Base-by-base conservation (phyloP, 176 grass and related monocot genomes). In the Echinochloa phyllopogon region DNA sequence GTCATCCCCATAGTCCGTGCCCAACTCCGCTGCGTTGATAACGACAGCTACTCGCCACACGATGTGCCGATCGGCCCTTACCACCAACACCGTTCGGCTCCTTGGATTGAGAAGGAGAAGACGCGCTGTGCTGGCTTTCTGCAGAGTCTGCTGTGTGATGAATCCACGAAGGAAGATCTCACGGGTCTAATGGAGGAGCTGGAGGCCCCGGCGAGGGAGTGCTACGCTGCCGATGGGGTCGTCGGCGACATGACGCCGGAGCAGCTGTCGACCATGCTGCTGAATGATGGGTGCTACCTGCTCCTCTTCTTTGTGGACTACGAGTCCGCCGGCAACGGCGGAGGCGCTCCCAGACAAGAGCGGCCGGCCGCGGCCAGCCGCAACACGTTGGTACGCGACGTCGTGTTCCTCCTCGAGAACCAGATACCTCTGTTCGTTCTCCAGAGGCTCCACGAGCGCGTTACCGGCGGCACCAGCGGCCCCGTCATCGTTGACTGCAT, bases 211-310 rank as follows among this genome's bases (percentile, higher is more conserved):
- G 65, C 37, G 24, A 70, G 65, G 65, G 4, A 27, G 11, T 69
- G 50, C 37, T 70, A 82, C 78, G 64, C 3, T 18, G 47, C 23
- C 20, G 6, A 12, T 8, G 7, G 29, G 29, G 29, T 33, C 29
- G 10, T 52, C 78, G 10, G 4, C 50, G 29, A 20, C 21, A 70
- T 57, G 50, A 4, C 8, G 13, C 12, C 18, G 6, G 4, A 58
- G 11, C 14, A 60, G 39, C 45, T 21, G 0, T 0, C 24, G 39
- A 18, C 1, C 3, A 44, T 82, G 80, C 40, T 82, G 39, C 67
- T 82, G 39, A 24, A 21, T 3, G 80, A 82, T 15, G 67, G 51
- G 16, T 72, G 80, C 67, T 82, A 59, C 25, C n/a, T 82, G 39
- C 47, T 80, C 6, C n/a, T 33, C 18, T 6, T 24, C 21, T 73